Evolutionary conservation across 495 filamentous ascomycete genomes (phyloP).

Genomic region (Aspergillus sclerotiicarbonarius): DNA sequence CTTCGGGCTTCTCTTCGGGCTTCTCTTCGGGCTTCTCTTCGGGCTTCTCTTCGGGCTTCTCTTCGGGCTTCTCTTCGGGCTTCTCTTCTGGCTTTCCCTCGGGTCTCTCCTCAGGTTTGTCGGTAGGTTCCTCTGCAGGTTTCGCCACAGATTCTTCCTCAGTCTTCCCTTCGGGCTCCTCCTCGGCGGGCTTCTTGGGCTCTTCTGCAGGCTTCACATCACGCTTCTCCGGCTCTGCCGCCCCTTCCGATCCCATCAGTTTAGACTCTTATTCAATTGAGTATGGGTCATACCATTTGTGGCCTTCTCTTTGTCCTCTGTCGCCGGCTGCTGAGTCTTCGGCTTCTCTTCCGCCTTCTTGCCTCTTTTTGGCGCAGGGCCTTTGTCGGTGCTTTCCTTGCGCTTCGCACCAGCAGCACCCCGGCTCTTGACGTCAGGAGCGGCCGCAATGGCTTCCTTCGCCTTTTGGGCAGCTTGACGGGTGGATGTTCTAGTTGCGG

Average conservation of each 20-base stretch:
- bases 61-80: slow-evolving; percentile 34
- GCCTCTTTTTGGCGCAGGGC: slow-evolving; percentile 30
- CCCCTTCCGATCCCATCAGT: not conserved
- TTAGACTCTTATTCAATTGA: not conserved
- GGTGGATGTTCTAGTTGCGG: slow-evolving; percentile 36
- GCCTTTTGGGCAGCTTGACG: slow-evolving; percentile 46
- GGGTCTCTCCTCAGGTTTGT: not conserved
- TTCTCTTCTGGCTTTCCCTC: slow-evolving; percentile 31
- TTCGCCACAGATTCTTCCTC: slow-evolving; percentile 16
- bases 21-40: slow-evolving; percentile 8
- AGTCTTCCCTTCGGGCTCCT: slow-evolving; percentile 2
- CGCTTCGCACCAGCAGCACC: slow-evolving; percentile 33
- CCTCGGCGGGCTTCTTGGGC: slow-evolving; percentile 1
- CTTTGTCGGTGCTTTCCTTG: slow-evolving; percentile 28
- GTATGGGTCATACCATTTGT: not conserved
- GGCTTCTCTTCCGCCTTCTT: slow-evolving; percentile 25
- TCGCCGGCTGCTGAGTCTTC: not conserved
- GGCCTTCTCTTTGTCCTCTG: not conserved
- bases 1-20: slow-evolving; percentile 25
- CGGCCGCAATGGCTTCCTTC: slow-evolving; percentile 39
- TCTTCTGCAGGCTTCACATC: slow-evolving; percentile 6
- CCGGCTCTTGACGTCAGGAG: slow-evolving; percentile 25
- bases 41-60: slow-evolving; percentile 1
- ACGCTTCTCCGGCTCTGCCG: not conserved
- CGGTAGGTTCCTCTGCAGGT: slow-evolving; percentile 27